Percentiles rank a stretch among this genome's conserved stretches.
Evolutionary conservation across 768 basidiomycete species (phyloP).

Genomic region (Pleurotus djamor): DNA sequence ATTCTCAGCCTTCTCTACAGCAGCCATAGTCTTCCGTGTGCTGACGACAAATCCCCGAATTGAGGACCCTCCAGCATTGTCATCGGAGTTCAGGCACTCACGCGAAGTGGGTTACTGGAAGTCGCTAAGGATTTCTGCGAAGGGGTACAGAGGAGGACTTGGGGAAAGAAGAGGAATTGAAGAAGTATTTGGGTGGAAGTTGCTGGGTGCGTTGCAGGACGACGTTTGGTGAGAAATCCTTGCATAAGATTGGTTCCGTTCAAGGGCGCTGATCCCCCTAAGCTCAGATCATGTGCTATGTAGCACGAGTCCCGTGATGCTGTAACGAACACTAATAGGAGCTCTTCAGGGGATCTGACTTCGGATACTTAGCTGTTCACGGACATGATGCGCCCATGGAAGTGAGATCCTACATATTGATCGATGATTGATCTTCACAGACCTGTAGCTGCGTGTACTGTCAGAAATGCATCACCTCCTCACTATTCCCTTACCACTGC

Average conservation of each 20-base stretch:
- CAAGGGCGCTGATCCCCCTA: background rate
- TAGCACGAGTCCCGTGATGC: background rate
- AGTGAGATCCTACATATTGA: no score
- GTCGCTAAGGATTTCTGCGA: background rate
- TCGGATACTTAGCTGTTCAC: no score
- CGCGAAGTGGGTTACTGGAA: background rate
- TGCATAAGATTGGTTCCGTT: background rate
- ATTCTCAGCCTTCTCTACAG: background rate
- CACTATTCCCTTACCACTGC: no score
- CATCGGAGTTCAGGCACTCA: background rate
- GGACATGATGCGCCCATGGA: no score
- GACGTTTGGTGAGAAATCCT: slow-evolving; percentile 3
- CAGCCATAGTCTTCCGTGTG: background rate
- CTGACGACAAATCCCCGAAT: no score
- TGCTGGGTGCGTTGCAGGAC: background rate
- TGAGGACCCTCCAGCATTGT: no score
- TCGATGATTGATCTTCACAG: no score
- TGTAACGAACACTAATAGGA: no score
- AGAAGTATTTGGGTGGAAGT: background rate
- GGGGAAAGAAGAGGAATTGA: background rate
- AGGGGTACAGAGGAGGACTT: background rate
- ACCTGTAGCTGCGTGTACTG: no score
- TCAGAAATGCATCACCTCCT: no score
- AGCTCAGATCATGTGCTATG: background rate
- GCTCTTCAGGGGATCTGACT: no score